A percentile compares a stretch with the other conserved stretches of the same genome.
Conservation (phyloP, 345 rosid genomes). For the Hibiscus syriacus region DNA sequence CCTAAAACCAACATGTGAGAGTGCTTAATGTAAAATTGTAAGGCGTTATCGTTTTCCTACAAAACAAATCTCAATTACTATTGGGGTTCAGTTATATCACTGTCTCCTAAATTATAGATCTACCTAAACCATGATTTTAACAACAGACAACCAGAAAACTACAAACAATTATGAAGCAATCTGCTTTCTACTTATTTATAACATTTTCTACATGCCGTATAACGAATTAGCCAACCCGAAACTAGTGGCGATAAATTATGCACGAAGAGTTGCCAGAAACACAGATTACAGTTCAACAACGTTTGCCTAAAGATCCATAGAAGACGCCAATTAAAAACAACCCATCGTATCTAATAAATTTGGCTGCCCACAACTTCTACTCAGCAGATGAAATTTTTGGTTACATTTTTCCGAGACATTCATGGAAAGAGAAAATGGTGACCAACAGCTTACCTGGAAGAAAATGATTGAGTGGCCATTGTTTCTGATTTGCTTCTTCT, state of each 20-base stretch:
- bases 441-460: no score
- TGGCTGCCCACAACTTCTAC: no score
- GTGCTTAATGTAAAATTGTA: constrained; percentile 8
- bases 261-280: background rate
- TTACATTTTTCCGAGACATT: no score
- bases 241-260: background rate
- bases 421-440: no score
- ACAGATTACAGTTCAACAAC: no score
- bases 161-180: constrained; percentile 2
- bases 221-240: background rate
- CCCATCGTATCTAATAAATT: no score
- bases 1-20: constrained; percentile 1
- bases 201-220: background rate
- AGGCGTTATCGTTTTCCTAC: background rate
- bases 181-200: background rate
- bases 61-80: background rate
- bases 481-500: background rate
- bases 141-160: background rate
- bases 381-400: no score
- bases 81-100: background rate
- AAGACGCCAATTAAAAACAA: no score
- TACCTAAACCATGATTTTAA: no score
- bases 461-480: no score
- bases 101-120: background rate
- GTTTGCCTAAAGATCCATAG: no score